These are phyloP conservation scores for Pseudomicrostroma phylloplanum DNA, from an alignment of 1,284 basidiomycete genomes.

Conservation along the genomic window DNA sequence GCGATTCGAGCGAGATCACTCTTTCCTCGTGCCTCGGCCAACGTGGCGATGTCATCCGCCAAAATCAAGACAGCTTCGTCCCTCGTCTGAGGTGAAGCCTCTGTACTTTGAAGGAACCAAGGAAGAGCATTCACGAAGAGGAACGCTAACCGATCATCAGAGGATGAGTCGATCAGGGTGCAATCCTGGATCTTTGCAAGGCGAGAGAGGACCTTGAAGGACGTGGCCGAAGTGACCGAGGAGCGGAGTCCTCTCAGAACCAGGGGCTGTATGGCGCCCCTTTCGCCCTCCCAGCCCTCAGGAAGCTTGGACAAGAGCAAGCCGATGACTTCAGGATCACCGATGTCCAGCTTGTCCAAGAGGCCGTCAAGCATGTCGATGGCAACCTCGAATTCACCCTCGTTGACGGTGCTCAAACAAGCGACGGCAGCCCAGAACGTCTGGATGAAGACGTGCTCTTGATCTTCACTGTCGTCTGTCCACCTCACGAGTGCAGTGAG, in stretches of 20 bases:
- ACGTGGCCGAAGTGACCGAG: constrained; percentile 63
- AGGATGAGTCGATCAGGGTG: constrained; percentile 67
- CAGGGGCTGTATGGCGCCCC: constrained; percentile 65
- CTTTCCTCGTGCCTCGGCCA: constrained; percentile 68
- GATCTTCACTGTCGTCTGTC: constrained; percentile 56
- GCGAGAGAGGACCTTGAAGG: constrained; percentile 65
- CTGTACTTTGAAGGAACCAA: constrained; percentile 78
- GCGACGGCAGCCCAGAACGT: constrained; percentile 82
- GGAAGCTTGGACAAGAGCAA: constrained; percentile 66
- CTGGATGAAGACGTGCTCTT: constrained; percentile 64
- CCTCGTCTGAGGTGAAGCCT: constrained; percentile 53
- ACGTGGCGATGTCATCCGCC: constrained; percentile 65
- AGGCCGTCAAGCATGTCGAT: constrained; percentile 65
- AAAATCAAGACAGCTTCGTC: constrained; percentile 65
- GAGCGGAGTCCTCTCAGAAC: constrained; percentile 76
- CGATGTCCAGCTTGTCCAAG: constrained; percentile 68
- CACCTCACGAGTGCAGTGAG: constrained; percentile 64
- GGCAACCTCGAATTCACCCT: constrained; percentile 70
- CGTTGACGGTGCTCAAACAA: constrained; percentile 73
- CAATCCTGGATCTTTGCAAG: constrained; percentile 63
- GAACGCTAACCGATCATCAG: constrained; percentile 64
- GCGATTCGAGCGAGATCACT: constrained; percentile 76
- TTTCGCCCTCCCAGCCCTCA: constrained; percentile 64
- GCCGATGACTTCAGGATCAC: constrained; percentile 62
- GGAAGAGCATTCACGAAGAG: constrained; percentile 78